Conservation (phyloP, 2,329 filamentous ascomycete species). For the Monilinia laxa region DNA sequence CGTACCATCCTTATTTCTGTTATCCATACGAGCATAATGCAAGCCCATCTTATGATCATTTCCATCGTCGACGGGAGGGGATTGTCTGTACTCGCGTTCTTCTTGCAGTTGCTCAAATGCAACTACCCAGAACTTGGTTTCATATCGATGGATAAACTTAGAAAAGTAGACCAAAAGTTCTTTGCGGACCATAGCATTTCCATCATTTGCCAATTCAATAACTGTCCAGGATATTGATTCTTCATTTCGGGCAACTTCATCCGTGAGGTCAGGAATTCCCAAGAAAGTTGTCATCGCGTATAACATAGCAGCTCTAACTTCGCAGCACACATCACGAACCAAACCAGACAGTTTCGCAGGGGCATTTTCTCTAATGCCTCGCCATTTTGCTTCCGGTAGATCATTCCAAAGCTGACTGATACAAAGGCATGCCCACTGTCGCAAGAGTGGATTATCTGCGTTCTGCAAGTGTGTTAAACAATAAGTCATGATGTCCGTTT, state of each 20-base stretch:
- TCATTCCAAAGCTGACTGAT: slow-evolving; percentile 93
- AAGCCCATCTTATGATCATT: slow-evolving; percentile 61
- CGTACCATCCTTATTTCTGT: slow-evolving; percentile 56
- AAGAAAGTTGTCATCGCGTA: slow-evolving; percentile 93
- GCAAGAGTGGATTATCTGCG: slow-evolving; percentile 79
- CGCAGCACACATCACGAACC: slow-evolving; percentile 81
- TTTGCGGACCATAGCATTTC: slow-evolving; percentile 89
- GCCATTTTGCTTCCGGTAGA: slow-evolving; percentile 90
- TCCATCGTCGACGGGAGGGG: slow-evolving; percentile 55
- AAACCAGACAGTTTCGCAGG: slow-evolving; percentile 75
- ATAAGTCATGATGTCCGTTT: slow-evolving; percentile 84
- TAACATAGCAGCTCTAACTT: slow-evolving; percentile 90
- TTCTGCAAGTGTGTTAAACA: slow-evolving; percentile 83
- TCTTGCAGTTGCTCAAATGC: slow-evolving; percentile 88
- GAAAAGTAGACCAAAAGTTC: slow-evolving; percentile 94
- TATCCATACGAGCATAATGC: slow-evolving; percentile 58
- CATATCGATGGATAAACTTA: slow-evolving; percentile 83
- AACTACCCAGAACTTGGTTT: slow-evolving; percentile 87
- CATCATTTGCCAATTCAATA: slow-evolving; percentile 88
- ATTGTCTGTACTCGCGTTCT: slow-evolving; percentile 68
- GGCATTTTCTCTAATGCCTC: slow-evolving; percentile 85
- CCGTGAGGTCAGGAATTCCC: slow-evolving; percentile 87
- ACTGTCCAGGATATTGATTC: slow-evolving; percentile 87
- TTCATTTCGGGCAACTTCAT: slow-evolving; percentile 87
- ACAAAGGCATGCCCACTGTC: slow-evolving; percentile 95